Evolutionary conservation across 805 yeast species (phyloP), one percentile per base, ranked within the genome.

Genomic region (Blastobotrys americana): DNA sequence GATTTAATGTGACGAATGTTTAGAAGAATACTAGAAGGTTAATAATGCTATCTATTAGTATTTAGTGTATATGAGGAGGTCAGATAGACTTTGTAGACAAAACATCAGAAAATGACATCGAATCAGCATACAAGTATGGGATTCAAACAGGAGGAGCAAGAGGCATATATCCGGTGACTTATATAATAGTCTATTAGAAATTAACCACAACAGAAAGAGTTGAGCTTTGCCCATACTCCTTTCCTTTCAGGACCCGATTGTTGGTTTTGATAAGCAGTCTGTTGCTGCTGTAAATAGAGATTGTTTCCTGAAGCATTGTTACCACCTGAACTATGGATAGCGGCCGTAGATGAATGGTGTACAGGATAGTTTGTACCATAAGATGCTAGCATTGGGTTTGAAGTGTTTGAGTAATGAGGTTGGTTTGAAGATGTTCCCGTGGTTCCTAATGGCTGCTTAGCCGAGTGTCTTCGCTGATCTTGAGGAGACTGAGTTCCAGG

Each of bases 151-250:
- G n/a, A n/a, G n/a, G n/a, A n/a, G n/a, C n/a, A n/a, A n/a, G n/a
- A n/a, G n/a, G n/a, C n/a, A n/a, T n/a, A n/a, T n/a, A n/a, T n/a
- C n/a, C n/a, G n/a, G n/a, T n/a, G n/a, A n/a, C n/a, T n/a, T n/a
- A n/a, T n/a, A n/a, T n/a, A n/a, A n/a, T n/a, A n/a, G n/a, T n/a
- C n/a, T n/a, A 34, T 34, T 19, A n/a, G 8, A 4, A 16, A 13
- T 42, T 56, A 60, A 33, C 64, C 64, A 36, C 65, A 61, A 57
- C 65, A 61, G 41, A 60, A 58, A 15, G 61, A 50, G 18, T 58
- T 52, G 34, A 60, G 49, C 45, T 51, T 56, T 20, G 55, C 52
- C 58, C 61, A 61, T 41, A 61, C 57, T 10, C 62, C 61, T 31
- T 49, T 48, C 46, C 52, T 45, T 44, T 58, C 65, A n/a, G 34